Evolutionary conservation across 2,329 filamentous ascomycete genomes (phyloP), one percentile per base, ranked within the genome.

Genomic region (Cryphonectria radicalis): DNA sequence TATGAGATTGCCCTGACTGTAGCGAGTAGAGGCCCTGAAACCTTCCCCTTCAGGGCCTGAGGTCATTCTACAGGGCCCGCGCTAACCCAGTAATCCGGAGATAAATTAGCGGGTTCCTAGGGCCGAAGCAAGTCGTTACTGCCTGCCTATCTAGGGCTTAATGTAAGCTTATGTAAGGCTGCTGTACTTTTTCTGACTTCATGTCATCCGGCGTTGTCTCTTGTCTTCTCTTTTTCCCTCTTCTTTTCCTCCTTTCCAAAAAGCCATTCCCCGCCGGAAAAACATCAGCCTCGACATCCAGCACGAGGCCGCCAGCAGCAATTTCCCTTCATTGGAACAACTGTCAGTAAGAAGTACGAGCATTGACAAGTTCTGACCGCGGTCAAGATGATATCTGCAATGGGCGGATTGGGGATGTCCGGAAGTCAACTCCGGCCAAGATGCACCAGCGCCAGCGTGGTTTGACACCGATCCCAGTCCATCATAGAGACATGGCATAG

Each of bases 191-290:
- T 59, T n/a, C 28, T 3, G 78, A 81, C 11, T 89, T 88, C 69
- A 86, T 88, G 84, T 77, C 79, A 0, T 80, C 79, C 1, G 77
- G 81, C 32, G 77, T 84, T 25, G 55, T 3, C 55, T 19, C 3
- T 42, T 76, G 37, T 81, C 8, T 19, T 28, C 11, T 40, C 7
- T 32, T 32, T 32, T 32, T 32, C 3, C 32, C 4, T 32, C 32
- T 32, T 32, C 32, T 32, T 32, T 4, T 32, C n/a, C n/a, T 32
- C 32, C 3, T 32, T 32, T 32, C 32, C 32, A 25, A 40, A 35
- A 32, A 35, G 11, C 28, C 13, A 32, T 14, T 17, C 14, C 55
- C 13, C 28, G 7, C 28, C 13, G 28, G 55, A 7, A 7, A 32
- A 14, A 5, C 17, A 19, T 3, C 5, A 32, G 14, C 13, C 55